Evolutionary conservation across 2,329 filamentous ascomycete species (phyloP).

Genomic region (Hypoxylon rubiginosum): DNA sequence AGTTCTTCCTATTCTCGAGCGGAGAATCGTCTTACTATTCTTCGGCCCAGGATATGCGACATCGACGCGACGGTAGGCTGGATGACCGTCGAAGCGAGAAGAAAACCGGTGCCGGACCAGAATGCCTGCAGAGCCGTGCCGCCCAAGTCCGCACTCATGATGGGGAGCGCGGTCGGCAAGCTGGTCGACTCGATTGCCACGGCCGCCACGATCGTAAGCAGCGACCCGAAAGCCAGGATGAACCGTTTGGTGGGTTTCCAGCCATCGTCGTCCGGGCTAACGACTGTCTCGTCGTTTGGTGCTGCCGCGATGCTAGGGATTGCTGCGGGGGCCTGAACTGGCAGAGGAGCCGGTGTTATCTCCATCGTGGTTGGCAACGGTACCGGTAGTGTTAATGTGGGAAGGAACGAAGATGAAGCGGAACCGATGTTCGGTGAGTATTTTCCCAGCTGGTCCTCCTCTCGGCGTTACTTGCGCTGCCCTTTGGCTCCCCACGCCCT

Average conservation of each 20-base stretch:
- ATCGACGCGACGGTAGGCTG: conserved; percentile 58
- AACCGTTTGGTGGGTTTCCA: conserved; percentile 55
- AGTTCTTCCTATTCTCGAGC: neutral
- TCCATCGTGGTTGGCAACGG: neutral
- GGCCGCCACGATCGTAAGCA: conserved; percentile 70
- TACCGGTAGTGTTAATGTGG: neutral
- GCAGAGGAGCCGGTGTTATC: neutral
- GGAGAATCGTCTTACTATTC: conserved; percentile 17
- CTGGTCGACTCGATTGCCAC: conserved; percentile 76
- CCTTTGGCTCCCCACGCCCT: too few relatives aligned
- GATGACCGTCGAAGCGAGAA: conserved; percentile 74
- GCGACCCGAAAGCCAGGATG: conserved; percentile 63
- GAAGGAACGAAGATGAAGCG: neutral
- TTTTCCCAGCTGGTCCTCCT: neutral
- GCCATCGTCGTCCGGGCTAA: neutral
- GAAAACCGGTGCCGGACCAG: conserved; percentile 78
- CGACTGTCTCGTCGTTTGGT: neutral
- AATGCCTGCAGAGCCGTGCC: conserved; percentile 73
- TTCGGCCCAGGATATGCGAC: conserved; percentile 36
- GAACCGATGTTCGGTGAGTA: neutral
- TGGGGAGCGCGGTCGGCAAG: conserved; percentile 71
- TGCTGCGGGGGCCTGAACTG: neutral
- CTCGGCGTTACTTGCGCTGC: too few relatives aligned
- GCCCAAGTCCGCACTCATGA: conserved; percentile 64
- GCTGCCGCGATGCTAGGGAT: neutral